Evolutionary conservation across 2,329 filamentous ascomycete genomes (phyloP).

Genomic region (Xylariomycetidae sp.): DNA sequence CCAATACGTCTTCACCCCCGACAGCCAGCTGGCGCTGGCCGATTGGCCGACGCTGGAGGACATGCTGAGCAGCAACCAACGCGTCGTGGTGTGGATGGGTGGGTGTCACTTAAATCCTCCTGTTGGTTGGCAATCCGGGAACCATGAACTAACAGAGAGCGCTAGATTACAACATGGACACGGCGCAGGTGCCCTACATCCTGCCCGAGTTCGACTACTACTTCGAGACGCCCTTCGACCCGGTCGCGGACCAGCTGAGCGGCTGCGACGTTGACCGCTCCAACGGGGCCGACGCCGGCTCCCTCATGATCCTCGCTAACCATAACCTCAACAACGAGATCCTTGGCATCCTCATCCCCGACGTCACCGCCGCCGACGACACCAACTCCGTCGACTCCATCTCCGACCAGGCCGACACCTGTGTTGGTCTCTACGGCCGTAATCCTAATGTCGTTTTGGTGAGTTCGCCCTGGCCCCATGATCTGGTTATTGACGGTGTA

Average conservation of each 20-base stretch:
- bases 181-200: slow-evolving; percentile 51
- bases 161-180: slow-evolving; percentile 54
- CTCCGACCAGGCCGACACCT: slow-evolving; percentile 33
- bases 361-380: slow-evolving; percentile 26
- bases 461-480: slow-evolving; percentile 10
- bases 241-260: slow-evolving; percentile 52
- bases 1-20: slow-evolving; percentile 49
- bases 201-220: slow-evolving; percentile 58
- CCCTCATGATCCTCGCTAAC: slow-evolving; percentile 40
- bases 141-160: slow-evolving; percentile 11
- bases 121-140: too few species aligned
- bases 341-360: slow-evolving; percentile 31
- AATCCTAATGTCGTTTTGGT: slow-evolving; percentile 34
- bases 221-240: slow-evolving; percentile 69
- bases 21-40: slow-evolving; percentile 32
- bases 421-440: slow-evolving; percentile 24
- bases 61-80: slow-evolving; percentile 55
- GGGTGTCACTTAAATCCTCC: slow-evolving; percentile 21
- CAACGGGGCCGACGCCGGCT: slow-evolving; percentile 27
- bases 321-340: slow-evolving; percentile 31
- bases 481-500: neutral
- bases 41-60: slow-evolving; percentile 65
- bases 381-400: slow-evolving; percentile 43
- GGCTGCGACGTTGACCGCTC: slow-evolving; percentile 63
- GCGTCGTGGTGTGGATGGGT: slow-evolving; percentile 68